Base-by-base conservation (phyloP, 371 early-diverging fungal species). In the Vairimorpha necatrix region DNA sequence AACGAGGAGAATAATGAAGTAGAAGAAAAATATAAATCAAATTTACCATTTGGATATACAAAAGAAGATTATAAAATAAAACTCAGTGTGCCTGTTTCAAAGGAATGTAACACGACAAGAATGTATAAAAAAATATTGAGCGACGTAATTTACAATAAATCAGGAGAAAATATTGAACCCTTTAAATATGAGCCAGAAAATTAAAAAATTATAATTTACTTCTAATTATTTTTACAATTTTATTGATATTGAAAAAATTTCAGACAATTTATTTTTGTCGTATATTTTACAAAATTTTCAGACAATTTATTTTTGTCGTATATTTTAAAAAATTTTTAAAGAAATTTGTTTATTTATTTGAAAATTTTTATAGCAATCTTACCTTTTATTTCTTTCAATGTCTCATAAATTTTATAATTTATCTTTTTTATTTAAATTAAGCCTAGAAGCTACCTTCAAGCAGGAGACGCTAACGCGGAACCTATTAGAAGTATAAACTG, bases 1-100 rank as follows among this genome's bases (percentile, higher is more conserved):
- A 85, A 85, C 62, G 80, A 85, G 70, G 71, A 72, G 9, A 53
- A 46, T 18, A 16, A 20, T 20, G 67, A 46, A 3, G 39, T 68
- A 20, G 73, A 83, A 34, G 60, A 69, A 22, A 83, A 82, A 62
- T 83, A 82, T 56, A 58, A 65, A 38, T 26, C 72, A 38, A 36
- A 58, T 6, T 47, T 82, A 1, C 83, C 82, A 4, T 76, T 70
- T 69, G 82, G 82, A 56, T 80, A 80, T 48, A 69, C 58, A 0
- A 56, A 69, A 38, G 58, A 56, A 48, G 77, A 81, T 61, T 79
- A 79, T 46, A 42, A 39, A 16, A 34, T 24, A 24, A 76, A 79
- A 50, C 16, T 82, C 14, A 65, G 69, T 14, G 69, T 39, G 11
- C 67, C 72, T 42, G 24, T 72, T 0, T 77, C 72, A 0, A 71